Base-by-base conservation (phyloP, 1,284 basidiomycete species). In the Jaminaea rosea region DNA sequence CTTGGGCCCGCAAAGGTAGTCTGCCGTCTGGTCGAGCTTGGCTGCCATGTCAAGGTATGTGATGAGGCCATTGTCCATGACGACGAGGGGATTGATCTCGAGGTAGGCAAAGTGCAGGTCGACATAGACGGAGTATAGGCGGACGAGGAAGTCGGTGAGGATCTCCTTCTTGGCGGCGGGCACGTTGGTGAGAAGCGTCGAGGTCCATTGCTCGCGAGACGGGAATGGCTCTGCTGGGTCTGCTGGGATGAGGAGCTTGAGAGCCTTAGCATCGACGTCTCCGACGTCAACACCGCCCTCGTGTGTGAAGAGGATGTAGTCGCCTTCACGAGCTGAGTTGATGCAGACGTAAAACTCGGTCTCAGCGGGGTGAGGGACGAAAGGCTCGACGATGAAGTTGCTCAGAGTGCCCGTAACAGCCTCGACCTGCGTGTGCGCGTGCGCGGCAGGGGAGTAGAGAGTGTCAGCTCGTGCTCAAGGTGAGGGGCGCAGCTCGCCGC, bases 1-100 rank as follows among this genome's bases (percentile, higher is more conserved):
- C 79, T 96, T 98, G 72, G 90, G 89, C 32, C 94, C 93, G 73
- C 90, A 94, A 72, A 98, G 87, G 76, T 86, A 93, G 79, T 98
- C 94, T 53, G 93, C 94, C 19, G 93, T 98, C 76, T 82, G 77
- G 76, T 98, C 94, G 67, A 98, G 87, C 81, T 98, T 98, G 75
- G 93, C 92, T 46, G 93, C 94, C 92, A 98, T 97, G 77, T 98
- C 94, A 66, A 98, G 85, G 80, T 93, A 97, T 77, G 87, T 85
- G 70, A 98, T 91, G 67, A 83, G 78, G 58, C 82, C 85, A 58
- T 81, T 84, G 76, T 94, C 91, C 67, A 96, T 84, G 73, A 88
- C 88, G 73, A 98, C 87, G 56, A 98, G 84, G 42, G 94, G 94
- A 82, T 98, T 98, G 79, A 98, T 98, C 79, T 98, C 93, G 74